Evolutionary conservation across 371 early-diverging fungal genomes (phyloP).

Genomic region (Haplosporangium sp.): DNA sequence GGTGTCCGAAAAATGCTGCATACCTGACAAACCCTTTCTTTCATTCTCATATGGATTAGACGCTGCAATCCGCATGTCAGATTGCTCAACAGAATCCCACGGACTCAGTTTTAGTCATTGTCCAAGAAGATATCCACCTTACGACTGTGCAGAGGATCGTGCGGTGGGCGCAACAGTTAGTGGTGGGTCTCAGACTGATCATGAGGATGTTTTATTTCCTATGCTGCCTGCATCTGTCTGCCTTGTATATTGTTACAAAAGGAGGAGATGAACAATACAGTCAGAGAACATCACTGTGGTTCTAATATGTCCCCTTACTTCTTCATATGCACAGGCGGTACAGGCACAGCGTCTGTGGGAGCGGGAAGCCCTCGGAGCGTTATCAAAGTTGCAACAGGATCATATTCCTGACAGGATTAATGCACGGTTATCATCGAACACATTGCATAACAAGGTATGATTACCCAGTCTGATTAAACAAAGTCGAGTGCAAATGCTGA

Average conservation of each 20-base stretch:
- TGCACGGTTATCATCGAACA: too few species aligned
- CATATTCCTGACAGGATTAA: too few species aligned
- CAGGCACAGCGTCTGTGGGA: slow-evolving; percentile 37
- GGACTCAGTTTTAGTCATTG: slow-evolving; percentile 22
- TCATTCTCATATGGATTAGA: slow-evolving; percentile 5
- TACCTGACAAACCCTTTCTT: not conserved
- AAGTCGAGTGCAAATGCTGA: not conserved
- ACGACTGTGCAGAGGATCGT: slow-evolving; percentile 20
- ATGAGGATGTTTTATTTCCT: not conserved
- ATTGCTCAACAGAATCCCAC: slow-evolving; percentile 33
- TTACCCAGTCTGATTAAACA: not conserved
- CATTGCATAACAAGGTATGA: not conserved
- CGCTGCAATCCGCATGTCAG: slow-evolving; percentile 28
- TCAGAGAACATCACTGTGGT: too few species aligned
- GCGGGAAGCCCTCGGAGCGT: slow-evolving; percentile 19
- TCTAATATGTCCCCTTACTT: too few species aligned
- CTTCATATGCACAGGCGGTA: slow-evolving; percentile 7
- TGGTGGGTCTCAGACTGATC: slow-evolving; percentile 24
- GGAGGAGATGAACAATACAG: too few species aligned
- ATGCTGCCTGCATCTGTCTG: not conserved
- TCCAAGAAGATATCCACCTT: slow-evolving; percentile 24
- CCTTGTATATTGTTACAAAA: not conserved
- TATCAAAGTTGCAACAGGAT: slow-evolving; percentile 2
- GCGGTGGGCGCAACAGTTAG: slow-evolving; percentile 27
- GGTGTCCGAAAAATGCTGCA: not conserved